Evolutionary conservation across 75 land plant species (phyloP).

Genomic region (Pinus tabuliformis): DNA sequence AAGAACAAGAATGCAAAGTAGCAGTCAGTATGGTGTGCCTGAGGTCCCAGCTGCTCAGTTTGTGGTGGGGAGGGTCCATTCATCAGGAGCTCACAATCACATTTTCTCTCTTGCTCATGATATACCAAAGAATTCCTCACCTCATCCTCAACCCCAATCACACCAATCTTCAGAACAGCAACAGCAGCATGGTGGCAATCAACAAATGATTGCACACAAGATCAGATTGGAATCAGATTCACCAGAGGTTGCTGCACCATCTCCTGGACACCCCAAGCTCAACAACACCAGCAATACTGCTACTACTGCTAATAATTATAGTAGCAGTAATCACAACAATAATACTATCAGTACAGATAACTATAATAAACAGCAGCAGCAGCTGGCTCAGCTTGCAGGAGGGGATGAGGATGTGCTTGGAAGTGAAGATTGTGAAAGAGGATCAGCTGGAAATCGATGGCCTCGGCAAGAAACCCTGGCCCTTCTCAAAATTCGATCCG

Average conservation of each 20-base stretch:
- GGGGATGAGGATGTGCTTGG: conserved; percentile 6
- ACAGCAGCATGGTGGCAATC: not conserved
- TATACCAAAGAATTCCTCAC: no score
- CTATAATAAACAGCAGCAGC: not conserved
- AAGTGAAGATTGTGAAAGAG: conserved; percentile 12
- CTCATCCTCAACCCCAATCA: conserved; percentile 1
- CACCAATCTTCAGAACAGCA: not conserved
- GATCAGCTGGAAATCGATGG: conserved; percentile 19
- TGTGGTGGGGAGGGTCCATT: conserved; percentile 27
- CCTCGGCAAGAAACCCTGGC: conserved; percentile 21
- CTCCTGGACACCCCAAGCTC: not conserved
- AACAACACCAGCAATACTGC: conserved; percentile 8
- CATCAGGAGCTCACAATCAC: conserved; percentile 11
- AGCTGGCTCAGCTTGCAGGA: not conserved
- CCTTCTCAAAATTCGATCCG: conserved; percentile 21
- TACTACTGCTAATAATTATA: not conserved
- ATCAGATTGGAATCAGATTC: conserved; percentile 11
- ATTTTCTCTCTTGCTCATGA: not conserved
- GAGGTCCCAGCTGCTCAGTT: conserved; percentile 30
- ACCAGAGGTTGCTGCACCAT: not conserved
- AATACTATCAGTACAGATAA: not conserved
- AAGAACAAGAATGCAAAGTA: conserved; percentile 24
- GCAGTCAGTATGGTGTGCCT: conserved; percentile 36
- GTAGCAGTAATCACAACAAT: not conserved
- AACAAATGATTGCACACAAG: conserved; percentile 1